Base-by-base conservation (phyloP, 106 monocot genomes). In the Dendrobium huoshanense region DNA sequence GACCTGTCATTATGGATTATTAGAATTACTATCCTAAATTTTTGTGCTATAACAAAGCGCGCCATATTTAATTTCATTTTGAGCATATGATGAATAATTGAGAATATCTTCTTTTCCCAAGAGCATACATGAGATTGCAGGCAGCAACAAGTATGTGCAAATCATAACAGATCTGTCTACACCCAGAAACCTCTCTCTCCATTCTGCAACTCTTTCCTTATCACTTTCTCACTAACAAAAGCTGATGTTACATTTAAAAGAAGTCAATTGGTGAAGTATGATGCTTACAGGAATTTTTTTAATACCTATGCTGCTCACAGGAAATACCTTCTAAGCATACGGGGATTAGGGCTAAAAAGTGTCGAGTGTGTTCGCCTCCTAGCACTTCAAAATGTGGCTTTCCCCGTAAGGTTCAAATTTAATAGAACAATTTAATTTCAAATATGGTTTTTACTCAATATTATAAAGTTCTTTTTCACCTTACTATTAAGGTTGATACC, bases 311-410 rank as follows among this genome's bases (percentile, higher is more conserved):
- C 20, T 58, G 0, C 54, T 87, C 86, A 42, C 86, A 95, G 95
- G 90, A 89, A 95, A 10, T 95, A 85, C 75, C 90, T 95, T 11
- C 81, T 95, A 47, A 95, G 92, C 79, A 88, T 95, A 84, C 74
- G 80, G 70, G 95, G 95, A 82, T 79, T 95, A 70, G 95, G 95
- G 41, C 84, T 92, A 40, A 95, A 95, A 83, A 95, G 95, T 77
- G 95, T 91, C 31, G 95, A 95, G 77, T 95, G 95, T 75, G 85
- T 95, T 24, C 90, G 92, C 25, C 82, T 95, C 48, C 81, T 95
- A 79, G 82, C 95, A 27, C 88, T 95, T 40, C 87, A 92, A 29
- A 90, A 95, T 77, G 75, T 84, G 64, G 95, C 95, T 79, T 95
- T 95, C 31, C 95, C 95, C 18, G 95, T 95, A 86, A 83, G 84